phyloP scores from a whole-genome alignment of 2,329 filamentous ascomycete genomes.

The Thermothelomyces thermophilus region DNA sequence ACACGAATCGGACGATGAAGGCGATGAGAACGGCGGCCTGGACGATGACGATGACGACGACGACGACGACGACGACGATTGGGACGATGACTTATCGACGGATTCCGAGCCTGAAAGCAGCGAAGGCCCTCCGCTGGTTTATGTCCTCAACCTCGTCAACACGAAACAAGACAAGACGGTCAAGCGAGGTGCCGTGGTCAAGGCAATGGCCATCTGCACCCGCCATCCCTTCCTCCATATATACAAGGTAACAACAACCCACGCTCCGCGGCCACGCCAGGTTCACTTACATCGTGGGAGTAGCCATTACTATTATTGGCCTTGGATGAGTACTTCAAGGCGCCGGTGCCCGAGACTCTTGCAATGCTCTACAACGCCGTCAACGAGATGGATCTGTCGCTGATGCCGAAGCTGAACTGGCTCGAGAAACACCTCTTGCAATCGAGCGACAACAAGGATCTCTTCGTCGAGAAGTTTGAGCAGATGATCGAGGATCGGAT shows the following conservation, averaged over 20 bases:
- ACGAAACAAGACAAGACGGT: slow-evolving; percentile 93
- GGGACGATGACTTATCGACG: slow-evolving; percentile 47
- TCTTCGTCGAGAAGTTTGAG: slow-evolving; percentile 97
- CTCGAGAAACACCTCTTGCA: slow-evolving; percentile 83
- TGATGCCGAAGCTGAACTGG: slow-evolving; percentile 79
- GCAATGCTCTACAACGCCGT: slow-evolving; percentile 85
- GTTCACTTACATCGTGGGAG: slow-evolving; percentile 14
- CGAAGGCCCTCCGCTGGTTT: slow-evolving; percentile 88
- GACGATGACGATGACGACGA: slow-evolving; percentile 45
- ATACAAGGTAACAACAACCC: slow-evolving; percentile 63
- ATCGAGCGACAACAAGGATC: slow-evolving; percentile 85
- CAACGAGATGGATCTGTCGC: slow-evolving; percentile 91
- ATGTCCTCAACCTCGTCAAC: slow-evolving; percentile 95
- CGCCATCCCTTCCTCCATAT: slow-evolving; percentile 96
- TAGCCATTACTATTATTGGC: slow-evolving; percentile 83
- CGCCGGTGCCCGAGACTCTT: slow-evolving; percentile 79
- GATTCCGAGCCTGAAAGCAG: slow-evolving; percentile 61
- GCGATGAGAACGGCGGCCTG: slow-evolving; percentile 38
- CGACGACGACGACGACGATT: slow-evolving; percentile 41
- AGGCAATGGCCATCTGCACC: slow-evolving; percentile 98
- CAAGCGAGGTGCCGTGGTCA: slow-evolving; percentile 89
- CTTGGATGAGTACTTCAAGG: slow-evolving; percentile 94
- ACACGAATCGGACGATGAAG: slow-evolving; percentile 43
- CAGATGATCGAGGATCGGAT: slow-evolving; percentile 82
- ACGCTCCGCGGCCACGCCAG: not conserved